phyloP scores from a whole-genome alignment of 768 basidiomycete genomes.

The Russula brevipes region DNA sequence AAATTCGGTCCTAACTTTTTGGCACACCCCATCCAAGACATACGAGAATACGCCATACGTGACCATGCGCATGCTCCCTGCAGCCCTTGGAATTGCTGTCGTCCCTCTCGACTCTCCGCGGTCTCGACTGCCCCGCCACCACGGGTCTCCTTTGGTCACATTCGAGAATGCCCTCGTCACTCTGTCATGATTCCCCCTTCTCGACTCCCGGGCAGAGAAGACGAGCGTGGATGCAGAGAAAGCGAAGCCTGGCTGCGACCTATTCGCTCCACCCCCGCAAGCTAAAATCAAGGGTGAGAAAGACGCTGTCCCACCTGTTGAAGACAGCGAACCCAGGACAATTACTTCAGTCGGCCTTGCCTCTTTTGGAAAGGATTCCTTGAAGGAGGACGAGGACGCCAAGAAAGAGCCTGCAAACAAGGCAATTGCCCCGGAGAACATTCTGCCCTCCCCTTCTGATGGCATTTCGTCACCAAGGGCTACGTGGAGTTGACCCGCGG shows the following conservation, averaged over 20 bases:
- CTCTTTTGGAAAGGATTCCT: background rate
- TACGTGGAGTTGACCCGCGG: no score
- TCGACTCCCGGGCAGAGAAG: constrained; percentile 59
- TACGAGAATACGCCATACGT: constrained; percentile 91
- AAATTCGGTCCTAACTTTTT: background rate
- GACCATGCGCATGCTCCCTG: constrained; percentile 96
- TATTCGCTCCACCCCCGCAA: constrained; percentile 53
- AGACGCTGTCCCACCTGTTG: background rate
- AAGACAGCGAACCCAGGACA: constrained; percentile 12
- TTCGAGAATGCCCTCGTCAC: constrained; percentile 97
- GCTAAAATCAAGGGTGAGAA: constrained; percentile 47
- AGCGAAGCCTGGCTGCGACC: constrained; percentile 68
- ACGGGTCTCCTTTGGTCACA: constrained; percentile 91
- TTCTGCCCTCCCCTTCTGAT: background rate
- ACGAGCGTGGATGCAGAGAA: constrained; percentile 45
- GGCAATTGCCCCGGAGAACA: background rate
- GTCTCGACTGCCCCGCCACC: constrained; percentile 85
- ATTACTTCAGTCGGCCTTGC: constrained; percentile 7
- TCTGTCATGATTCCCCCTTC: constrained; percentile 90
- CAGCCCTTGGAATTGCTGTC: constrained; percentile 80
- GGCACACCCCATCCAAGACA: constrained; percentile 43
- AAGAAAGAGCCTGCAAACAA: background rate
- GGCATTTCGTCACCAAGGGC: background rate
- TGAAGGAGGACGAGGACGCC: constrained; percentile 4
- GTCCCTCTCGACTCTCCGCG: constrained; percentile 86